A percentile compares a stretch with the other conserved stretches of the same genome.
Evolutionary conservation across 2,329 filamentous ascomycete genomes (phyloP).

Genomic region (Pseudocercospora fijiensis): DNA sequence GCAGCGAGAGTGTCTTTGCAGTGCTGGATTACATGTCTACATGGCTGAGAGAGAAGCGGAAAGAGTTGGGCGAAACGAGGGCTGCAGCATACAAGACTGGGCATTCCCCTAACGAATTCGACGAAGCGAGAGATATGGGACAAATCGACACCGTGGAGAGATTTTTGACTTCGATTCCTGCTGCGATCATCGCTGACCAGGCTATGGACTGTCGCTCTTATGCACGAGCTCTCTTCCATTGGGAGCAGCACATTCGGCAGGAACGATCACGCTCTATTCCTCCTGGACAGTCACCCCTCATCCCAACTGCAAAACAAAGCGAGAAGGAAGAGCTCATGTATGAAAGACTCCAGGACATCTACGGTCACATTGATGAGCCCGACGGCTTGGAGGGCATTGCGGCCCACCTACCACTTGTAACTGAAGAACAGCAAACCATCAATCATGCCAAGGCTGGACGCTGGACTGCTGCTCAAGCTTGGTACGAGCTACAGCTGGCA

Average conservation of each 20-base stretch:
- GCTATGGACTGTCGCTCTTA: constrained; percentile 95
- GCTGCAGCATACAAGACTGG: constrained; percentile 47
- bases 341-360: constrained; percentile 78
- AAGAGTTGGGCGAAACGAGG: constrained; percentile 44
- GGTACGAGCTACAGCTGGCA: constrained; percentile 89
- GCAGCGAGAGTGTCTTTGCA: constrained; percentile 89
- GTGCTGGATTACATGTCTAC: constrained; percentile 87
- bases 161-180: constrained; percentile 67
- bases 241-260: constrained; percentile 83
- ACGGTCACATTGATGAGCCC: constrained; percentile 95
- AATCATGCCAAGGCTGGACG: constrained; percentile 89
- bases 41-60: constrained; percentile 80
- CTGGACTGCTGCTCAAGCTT: constrained; percentile 93
- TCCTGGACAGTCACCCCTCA: constrained; percentile 36
- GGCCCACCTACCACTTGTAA: constrained; percentile 78
- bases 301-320: constrained; percentile 42
- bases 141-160: constrained; percentile 66
- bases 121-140: constrained; percentile 54
- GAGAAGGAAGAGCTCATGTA: constrained; percentile 54
- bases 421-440: constrained; percentile 88
- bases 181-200: constrained; percentile 72
- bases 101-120: constrained; percentile 47
- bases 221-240: constrained; percentile 85
- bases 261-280: constrained; percentile 42
- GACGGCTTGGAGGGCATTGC: constrained; percentile 96